A percentile compares a stretch with the other conserved stretches of the same genome.
phyloP scores from a whole-genome alignment of 2,329 filamentous ascomycete species.

The Trichocomaceae sp. region DNA sequence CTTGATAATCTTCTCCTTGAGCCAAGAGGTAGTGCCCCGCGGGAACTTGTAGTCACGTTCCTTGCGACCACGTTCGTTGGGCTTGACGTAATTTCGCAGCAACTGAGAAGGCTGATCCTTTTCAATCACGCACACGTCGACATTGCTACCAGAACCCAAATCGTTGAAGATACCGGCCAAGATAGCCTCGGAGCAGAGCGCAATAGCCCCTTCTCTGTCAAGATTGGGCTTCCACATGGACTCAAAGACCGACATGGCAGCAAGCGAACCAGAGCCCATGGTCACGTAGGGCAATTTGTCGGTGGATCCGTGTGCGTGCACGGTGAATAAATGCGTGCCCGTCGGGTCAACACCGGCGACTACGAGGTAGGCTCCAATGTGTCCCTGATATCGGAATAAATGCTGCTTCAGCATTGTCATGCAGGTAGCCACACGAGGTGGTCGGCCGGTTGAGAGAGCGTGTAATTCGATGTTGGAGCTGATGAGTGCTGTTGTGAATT shows the following conservation, averaged over 20 bases:
- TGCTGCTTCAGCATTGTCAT: constrained; percentile 99
- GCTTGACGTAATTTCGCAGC: constrained; percentile 85
- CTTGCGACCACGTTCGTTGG: constrained; percentile 87
- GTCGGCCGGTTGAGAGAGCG: constrained; percentile 89
- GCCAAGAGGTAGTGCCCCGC: constrained; percentile 85
- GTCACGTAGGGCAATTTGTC: constrained; percentile 99
- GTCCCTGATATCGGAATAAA: constrained; percentile 94
- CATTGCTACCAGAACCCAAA: constrained; percentile 91
- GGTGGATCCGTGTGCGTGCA: constrained; percentile 95
- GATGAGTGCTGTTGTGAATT: constrained; percentile 98
- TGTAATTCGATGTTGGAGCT: constrained; percentile 98
- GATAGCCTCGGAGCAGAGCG: constrained; percentile 78
- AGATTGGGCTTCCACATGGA: constrained; percentile 82
- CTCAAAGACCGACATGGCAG: constrained; percentile 97
- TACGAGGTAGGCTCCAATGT: constrained; percentile 97
- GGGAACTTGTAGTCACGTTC: constrained; percentile 87
- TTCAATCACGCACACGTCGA: constrained; percentile 93
- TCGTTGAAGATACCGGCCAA: constrained; percentile 98
- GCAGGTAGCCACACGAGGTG: constrained; percentile 94
- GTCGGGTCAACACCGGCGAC: constrained; percentile 96
- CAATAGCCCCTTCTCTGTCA: constrained; percentile 72
- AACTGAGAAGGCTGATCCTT: constrained; percentile 83
- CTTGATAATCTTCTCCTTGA: constrained; percentile 93
- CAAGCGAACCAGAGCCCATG: constrained; percentile 93
- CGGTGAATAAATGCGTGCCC: constrained; percentile 90